Percentiles rank a stretch among this genome's conserved stretches.
Conservation (phyloP, 257 asterid genomes). For the Solanum bulbocastanum region DNA sequence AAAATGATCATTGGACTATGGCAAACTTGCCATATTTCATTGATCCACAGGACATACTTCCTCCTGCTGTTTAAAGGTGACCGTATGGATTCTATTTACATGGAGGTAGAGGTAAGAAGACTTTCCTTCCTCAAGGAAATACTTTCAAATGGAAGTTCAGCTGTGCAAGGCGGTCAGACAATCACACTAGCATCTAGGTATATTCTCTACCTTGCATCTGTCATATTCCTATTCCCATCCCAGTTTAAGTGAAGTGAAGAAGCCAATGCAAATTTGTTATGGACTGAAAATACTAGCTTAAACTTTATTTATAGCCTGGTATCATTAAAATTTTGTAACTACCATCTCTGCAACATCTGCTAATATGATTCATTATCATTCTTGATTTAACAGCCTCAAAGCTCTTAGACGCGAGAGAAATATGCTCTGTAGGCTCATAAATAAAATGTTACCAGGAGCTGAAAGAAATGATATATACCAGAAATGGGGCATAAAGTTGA, state of each 20-base stretch:
- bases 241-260: neutral
- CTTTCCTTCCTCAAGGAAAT: constrained; percentile 34
- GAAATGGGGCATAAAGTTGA: constrained; percentile 39
- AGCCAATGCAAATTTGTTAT: neutral
- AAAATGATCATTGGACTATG: constrained; percentile 30
- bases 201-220: neutral
- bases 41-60: constrained; percentile 45
- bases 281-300: neutral
- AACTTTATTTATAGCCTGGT: neutral
- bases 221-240: neutral
- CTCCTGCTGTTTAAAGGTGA: constrained; percentile 45
- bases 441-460: constrained; percentile 21
- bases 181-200: constrained; percentile 35
- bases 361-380: neutral
- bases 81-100: constrained; percentile 36
- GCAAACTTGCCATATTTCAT: constrained; percentile 38
- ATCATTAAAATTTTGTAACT: neutral
- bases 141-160: constrained; percentile 27
- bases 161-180: constrained; percentile 25
- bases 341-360: neutral
- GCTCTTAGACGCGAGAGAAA: constrained; percentile 29
- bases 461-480: constrained; percentile 27
- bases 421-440: constrained; percentile 27
- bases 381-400: constrained; percentile 26
- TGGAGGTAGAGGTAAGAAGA: constrained; percentile 44